A percentile compares a stretch with the other conserved stretches of the same genome.
Evolutionary conservation across 148 eudicot genomes (phyloP).

Genomic region (Arbutus unedo): DNA sequence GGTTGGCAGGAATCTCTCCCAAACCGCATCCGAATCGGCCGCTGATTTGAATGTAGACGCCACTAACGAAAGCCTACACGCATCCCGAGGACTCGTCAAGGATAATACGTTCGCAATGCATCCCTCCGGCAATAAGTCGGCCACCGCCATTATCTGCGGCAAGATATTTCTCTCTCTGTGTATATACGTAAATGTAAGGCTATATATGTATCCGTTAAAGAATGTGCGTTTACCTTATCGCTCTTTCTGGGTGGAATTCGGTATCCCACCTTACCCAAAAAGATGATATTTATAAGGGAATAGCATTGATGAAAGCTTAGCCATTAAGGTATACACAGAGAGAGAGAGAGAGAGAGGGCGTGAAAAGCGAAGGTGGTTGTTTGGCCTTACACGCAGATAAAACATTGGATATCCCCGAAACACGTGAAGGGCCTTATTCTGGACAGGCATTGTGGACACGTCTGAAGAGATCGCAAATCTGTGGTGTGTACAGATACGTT

Average conservation of each 20-base stretch:
- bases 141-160: not conserved
- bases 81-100: conserved; percentile 28
- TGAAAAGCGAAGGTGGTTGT: not conserved
- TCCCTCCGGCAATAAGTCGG: conserved; percentile 23
- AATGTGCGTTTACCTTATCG: not conserved
- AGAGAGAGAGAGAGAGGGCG: not conserved
- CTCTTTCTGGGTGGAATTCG: not conserved
- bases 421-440: no score
- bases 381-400: not conserved
- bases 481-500: no score
- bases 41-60: conserved; percentile 22
- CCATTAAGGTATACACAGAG: not conserved
- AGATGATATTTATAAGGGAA: not conserved
- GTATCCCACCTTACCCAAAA: not conserved
- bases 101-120: conserved; percentile 30
- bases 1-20: conserved; percentile 37
- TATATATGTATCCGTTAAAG: not conserved
- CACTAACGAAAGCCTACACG: conserved; percentile 28
- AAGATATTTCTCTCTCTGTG: not conserved
- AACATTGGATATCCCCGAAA: no score
- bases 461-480: no score
- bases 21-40: conserved; percentile 30
- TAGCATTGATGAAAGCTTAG: not conserved
- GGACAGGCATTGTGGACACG: no score
- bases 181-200: not conserved